Conservation (phyloP, 1,284 basidiomycete genomes). For the Vanrija sp. region DNA sequence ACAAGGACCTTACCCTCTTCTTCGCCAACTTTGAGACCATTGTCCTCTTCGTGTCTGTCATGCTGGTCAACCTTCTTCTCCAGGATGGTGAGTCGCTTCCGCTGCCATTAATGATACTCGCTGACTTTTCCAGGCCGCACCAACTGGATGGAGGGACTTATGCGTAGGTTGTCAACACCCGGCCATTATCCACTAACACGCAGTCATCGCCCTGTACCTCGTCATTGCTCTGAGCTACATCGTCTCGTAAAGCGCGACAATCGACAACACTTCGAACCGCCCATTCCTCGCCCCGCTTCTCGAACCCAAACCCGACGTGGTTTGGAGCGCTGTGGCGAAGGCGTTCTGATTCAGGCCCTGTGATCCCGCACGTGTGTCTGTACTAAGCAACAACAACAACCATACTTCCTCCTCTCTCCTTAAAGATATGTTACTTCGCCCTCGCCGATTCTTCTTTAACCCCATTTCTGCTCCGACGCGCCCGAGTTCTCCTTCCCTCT, state of each 20-base stretch:
- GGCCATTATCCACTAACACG: conserved; percentile 26
- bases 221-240: conserved; percentile 57
- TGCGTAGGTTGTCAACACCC: conserved; percentile 45
- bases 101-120: not conserved
- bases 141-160: conserved; percentile 83
- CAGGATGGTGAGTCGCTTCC: conserved; percentile 55
- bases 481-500: too few relatives aligned
- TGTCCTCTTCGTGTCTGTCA: conserved; percentile 74
- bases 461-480: too few relatives aligned
- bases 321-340: too few relatives aligned
- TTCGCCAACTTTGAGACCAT: conserved; percentile 68
- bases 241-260: conserved; percentile 33
- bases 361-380: too few relatives aligned
- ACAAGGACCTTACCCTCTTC: conserved; percentile 75
- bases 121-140: conserved; percentile 56
- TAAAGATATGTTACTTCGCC: too few relatives aligned
- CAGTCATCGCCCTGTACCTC: conserved; percentile 58
- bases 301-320: too few relatives aligned
- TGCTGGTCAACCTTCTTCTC: conserved; percentile 74
- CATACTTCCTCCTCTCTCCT: too few relatives aligned
- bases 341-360: too few relatives aligned
- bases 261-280: too few relatives aligned
- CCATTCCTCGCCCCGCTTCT: too few relatives aligned
- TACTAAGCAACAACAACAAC: too few relatives aligned
- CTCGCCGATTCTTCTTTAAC: too few relatives aligned